phyloP scores from a whole-genome alignment of 2,329 filamentous ascomycete species.

The Beauveria sp. region DNA sequence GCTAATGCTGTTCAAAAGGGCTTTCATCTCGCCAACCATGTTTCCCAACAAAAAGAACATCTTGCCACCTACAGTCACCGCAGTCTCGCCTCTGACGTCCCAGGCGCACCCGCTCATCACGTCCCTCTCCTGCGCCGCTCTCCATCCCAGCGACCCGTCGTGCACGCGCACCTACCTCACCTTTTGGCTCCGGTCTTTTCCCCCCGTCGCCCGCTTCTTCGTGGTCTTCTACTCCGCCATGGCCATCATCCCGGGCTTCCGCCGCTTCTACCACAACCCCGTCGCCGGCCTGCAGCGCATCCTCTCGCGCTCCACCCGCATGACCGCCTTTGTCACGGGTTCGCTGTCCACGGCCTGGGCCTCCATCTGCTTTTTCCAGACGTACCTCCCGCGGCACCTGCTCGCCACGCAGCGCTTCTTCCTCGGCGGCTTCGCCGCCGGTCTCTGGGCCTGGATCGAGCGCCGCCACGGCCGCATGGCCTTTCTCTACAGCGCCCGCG shows the following conservation, averaged over 20 bases:
- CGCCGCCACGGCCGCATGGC: conserved; percentile 54
- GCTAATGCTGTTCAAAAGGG: conserved; percentile 33
- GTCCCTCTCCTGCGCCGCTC: conserved; percentile 77
- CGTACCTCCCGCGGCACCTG: conserved; percentile 63
- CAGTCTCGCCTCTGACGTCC: conserved; percentile 70
- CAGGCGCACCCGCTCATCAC: conserved; percentile 82
- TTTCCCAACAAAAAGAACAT: conserved; percentile 64
- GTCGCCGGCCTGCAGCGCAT: conserved; percentile 59
- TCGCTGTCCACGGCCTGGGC: conserved; percentile 85
- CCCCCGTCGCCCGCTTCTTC: conserved; percentile 69
- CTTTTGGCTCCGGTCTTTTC: conserved; percentile 80
- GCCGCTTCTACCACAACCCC: conserved; percentile 61
- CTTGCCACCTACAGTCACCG: conserved; percentile 57
- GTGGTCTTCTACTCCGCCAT: conserved; percentile 66
- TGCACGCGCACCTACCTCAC: conserved; percentile 82
- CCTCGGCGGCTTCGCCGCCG: conserved; percentile 77
- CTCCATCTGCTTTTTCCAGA: conserved; percentile 81
- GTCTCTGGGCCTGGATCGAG: conserved; percentile 77
- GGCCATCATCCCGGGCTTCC: conserved; percentile 58
- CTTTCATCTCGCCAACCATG: conserved; percentile 77
- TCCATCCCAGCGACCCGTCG: conserved; percentile 82
- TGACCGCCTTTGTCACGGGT: conserved; percentile 67
- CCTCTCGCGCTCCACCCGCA: conserved; percentile 61
- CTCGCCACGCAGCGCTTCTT: conserved; percentile 84
- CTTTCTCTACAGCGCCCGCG: conserved; percentile 71